Evolutionary conservation across 495 filamentous ascomycete species (phyloP).

Genomic region (Hypoxylon fuscum): DNA sequence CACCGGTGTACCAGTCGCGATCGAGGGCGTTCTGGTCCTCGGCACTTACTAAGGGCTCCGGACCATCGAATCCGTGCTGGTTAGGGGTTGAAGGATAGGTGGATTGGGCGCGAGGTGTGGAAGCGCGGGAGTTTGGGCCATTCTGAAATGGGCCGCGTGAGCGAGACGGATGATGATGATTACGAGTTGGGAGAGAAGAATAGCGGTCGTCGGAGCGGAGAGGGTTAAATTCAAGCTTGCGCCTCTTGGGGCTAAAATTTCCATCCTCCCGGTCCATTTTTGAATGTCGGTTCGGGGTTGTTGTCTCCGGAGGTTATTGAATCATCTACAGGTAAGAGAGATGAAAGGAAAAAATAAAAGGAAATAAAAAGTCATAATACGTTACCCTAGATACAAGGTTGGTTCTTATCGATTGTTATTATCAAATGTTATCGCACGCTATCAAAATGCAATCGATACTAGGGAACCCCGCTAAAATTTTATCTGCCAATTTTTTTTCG

Average conservation of each 20-base stretch:
- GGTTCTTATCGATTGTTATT: no score
- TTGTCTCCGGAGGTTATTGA: constrained; percentile 3
- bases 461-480: constrained; percentile 43
- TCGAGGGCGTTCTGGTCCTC: constrained; percentile 73
- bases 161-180: constrained; percentile 47
- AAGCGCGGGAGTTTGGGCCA: constrained; percentile 47
- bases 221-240: constrained; percentile 68
- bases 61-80: constrained; percentile 63
- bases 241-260: constrained; percentile 66
- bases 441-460: no score
- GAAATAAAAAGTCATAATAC: no score
- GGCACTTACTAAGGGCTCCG: constrained; percentile 57
- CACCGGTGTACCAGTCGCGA: constrained; percentile 85
- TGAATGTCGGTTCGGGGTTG: not conserved
- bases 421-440: no score
- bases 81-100: constrained; percentile 58
- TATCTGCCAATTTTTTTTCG: constrained; percentile 28
- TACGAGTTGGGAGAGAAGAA: constrained; percentile 62
- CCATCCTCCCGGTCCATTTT: constrained; percentile 52
- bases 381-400: no score
- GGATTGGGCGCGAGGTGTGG: constrained; percentile 59
- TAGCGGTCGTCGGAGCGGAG: constrained; percentile 65
- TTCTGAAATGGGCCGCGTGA: constrained; percentile 46
- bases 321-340: constrained; percentile 8
- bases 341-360: constrained; percentile 2